A percentile compares a stretch with the other conserved stretches of the same genome.
These are phyloP conservation scores for Phytophthora macrochlamydospora DNA, from an alignment of 352 stramenopile species.

Conservation along the genomic window DNA sequence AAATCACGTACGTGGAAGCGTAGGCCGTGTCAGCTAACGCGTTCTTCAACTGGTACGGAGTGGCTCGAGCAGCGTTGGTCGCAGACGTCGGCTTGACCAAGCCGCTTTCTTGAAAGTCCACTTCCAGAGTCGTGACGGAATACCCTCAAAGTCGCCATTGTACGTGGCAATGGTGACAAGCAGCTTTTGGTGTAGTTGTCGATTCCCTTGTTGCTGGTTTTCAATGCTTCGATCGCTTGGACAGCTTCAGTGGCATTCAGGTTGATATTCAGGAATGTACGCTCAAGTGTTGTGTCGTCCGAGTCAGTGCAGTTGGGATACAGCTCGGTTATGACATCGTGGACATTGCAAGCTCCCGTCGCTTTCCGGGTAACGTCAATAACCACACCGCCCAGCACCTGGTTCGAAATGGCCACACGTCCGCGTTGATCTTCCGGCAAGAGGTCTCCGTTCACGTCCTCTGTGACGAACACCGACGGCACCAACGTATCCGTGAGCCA, in stretches of 20 bases:
- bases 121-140: conserved; percentile 22
- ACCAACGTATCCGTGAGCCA: conserved; percentile 47
- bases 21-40: neutral
- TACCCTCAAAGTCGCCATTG: conserved; percentile 45
- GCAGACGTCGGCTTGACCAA: conserved; percentile 12
- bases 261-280: conserved; percentile 36
- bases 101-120: conserved; percentile 38
- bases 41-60: neutral
- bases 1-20: neutral
- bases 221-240: conserved; percentile 12
- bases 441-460: conserved; percentile 39
- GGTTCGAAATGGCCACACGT: conserved; percentile 33
- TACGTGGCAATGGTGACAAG: conserved; percentile 39
- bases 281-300: conserved; percentile 9
- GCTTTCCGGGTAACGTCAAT: conserved; percentile 20
- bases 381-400: conserved; percentile 41
- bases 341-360: conserved; percentile 11
- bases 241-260: conserved; percentile 24
- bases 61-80: conserved; percentile 10
- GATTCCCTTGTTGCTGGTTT: conserved; percentile 30
- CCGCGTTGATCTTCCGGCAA: conserved; percentile 31
- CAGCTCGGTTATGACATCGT: conserved; percentile 28
- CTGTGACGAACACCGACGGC: conserved; percentile 41
- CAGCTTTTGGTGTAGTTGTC: conserved; percentile 31
- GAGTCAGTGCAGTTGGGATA: conserved; percentile 42